Evolutionary conservation across 192 early-diverging fungal genomes (phyloP), one percentile per base, ranked within the genome.

Genomic region (Mycoemilia scoparia): DNA sequence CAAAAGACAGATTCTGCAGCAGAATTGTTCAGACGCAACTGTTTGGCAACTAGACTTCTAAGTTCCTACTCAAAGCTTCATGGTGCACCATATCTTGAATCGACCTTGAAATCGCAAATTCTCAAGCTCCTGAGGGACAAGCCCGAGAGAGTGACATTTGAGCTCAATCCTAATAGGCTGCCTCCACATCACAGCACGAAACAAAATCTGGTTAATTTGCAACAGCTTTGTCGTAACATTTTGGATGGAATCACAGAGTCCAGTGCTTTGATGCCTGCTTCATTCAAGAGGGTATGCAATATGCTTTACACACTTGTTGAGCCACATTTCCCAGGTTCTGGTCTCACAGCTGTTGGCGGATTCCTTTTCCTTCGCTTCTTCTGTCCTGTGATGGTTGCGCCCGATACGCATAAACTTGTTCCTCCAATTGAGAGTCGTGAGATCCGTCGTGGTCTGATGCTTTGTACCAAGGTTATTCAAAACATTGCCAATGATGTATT

Each of bases 351-450:
- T 29, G 87, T 97, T 0, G 90, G 92, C 41, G 84, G 83, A 0
- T 95, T 95, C 31, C 70, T 97, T 39, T 97, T 97, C 49, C 57
- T 97, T 47, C 77, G 92, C 6, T 91, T 95, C 73, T 69, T 95
- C 39, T 87, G 87, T 45, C 92, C 90, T 2, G 84, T 83, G 5
- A 93, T 97, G 49, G 87, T 89, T 4, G 72, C 87, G 4, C 92
- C 92, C 9, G 86, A 91, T 48, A 53, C 64, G 7, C 79, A 83
- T 44, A 79, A 76, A 3, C 58, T 95, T 20, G 56, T 87, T 34
- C 46, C 60, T 9, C 60, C 70, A 20, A 67, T 76, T 18, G 59
- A 67, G 20, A 51, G 60, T 29, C 70, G 76, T 24, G 78, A 86
- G 21, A 60, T 91, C 27, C 70, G 81, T 13, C 76, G 92, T 37